Base-by-base conservation (phyloP, 768 basidiomycete genomes). In the Phylloporus rhodoxanthus region DNA sequence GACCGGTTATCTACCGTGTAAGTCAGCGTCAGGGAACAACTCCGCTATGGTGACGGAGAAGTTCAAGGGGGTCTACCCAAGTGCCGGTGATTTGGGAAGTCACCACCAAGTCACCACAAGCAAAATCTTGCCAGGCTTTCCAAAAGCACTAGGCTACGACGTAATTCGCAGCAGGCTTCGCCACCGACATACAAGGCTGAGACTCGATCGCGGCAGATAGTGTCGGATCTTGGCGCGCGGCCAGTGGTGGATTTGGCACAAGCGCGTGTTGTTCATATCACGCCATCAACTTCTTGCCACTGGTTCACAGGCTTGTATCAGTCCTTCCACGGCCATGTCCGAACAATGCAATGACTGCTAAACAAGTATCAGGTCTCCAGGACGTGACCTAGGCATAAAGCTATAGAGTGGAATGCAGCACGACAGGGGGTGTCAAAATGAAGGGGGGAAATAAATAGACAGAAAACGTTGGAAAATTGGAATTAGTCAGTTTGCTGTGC, bases 71-170 rank as follows among this genome's bases (percentile, higher is more conserved):
- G 13, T 13, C 38, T 15, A 17, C 13, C 20, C 7, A 14, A 10
- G 7, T 47, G 9, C 42, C 63, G 64, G 66, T 54, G 38, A 58
- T 51, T 46, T 51, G 47, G 45, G n/a, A 55, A 55, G 44, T 56
- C 21, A 43, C 63, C 66, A 53, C 30, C 14, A 55, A 55, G 44
- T 56, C 21, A 43, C 63, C 66, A 53, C 30, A 28, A 53, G 38
- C 37, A 51, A 46, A 21, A 55, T 59, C 57, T 48, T 29, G 40
- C 26, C 26, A 26, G 26, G 33, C 9, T 3, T 43, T 5, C 26
- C 19, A 26, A 19, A 46, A 49, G 43, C 36, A 37, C 54, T 47
- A 47, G 48, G 33, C 33, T n/a, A n/a, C 10, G 48, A 55, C 50
- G 17, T 30, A 53, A 55, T 50, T 60, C 43, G 55, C 50, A 51